Evolutionary conservation across 208 protist species (phyloP).

Genomic region (Trypanosoma caninum): DNA sequence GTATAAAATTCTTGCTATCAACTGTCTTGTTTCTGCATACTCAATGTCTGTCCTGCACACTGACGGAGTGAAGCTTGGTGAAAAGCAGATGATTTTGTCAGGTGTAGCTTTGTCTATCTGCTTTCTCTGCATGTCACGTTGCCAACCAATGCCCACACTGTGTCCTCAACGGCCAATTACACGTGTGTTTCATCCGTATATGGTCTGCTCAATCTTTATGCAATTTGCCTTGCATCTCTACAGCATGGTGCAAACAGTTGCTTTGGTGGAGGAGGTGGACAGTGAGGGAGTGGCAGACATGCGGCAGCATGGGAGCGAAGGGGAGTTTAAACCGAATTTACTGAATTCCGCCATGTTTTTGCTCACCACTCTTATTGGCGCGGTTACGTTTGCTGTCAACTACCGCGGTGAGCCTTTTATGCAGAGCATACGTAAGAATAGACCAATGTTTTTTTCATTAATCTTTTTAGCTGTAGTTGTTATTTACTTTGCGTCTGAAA

Average conservation of each 20-base stretch:
- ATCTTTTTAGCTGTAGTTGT: slow-evolving; percentile 70
- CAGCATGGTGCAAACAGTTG: slow-evolving; percentile 85
- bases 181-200: slow-evolving; percentile 95
- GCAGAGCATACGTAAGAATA: slow-evolving; percentile 90
- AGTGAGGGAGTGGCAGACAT: slow-evolving; percentile 49
- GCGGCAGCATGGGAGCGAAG: slow-evolving; percentile 59
- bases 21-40: slow-evolving; percentile 97
- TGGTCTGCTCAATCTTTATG: slow-evolving; percentile 92
- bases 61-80: slow-evolving; percentile 96
- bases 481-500: slow-evolving; percentile 75
- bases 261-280: slow-evolving; percentile 75
- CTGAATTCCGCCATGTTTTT: slow-evolving; percentile 98
- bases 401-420: slow-evolving; percentile 96
- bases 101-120: slow-evolving; percentile 94
- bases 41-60: slow-evolving; percentile 96
- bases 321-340: slow-evolving; percentile 94
- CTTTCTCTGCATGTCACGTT: slow-evolving; percentile 98
- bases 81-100: slow-evolving; percentile 96
- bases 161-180: slow-evolving; percentile 90
- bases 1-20: slow-evolving; percentile 99
- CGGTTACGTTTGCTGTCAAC: slow-evolving; percentile 97
- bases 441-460: slow-evolving; percentile 86
- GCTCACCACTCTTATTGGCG: slow-evolving; percentile 92
- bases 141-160: slow-evolving; percentile 91
- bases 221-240: slow-evolving; percentile 96